Conservation (phyloP, 2,329 filamentous ascomycete genomes). For the Ophiostoma sp. region DNA sequence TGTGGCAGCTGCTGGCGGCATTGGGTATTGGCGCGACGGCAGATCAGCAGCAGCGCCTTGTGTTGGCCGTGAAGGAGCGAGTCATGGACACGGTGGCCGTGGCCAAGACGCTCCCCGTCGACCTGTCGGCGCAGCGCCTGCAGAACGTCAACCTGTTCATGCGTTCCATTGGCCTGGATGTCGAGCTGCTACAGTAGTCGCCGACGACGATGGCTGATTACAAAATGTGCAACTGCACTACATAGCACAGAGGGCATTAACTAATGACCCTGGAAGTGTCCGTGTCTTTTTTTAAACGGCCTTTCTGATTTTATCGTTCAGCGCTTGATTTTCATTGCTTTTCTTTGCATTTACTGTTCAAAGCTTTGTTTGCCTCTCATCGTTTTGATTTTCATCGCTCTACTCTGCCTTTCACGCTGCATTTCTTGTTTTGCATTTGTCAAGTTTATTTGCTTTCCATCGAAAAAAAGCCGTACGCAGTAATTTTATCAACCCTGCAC, state of each 20-base stretch:
- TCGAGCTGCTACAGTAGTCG: slow-evolving; percentile 62
- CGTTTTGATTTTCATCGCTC: background rate
- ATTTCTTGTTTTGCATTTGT: background rate
- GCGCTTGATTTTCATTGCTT: background rate
- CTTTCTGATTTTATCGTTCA: slow-evolving; percentile 25
- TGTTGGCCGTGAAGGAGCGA: slow-evolving; percentile 94
- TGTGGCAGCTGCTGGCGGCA: slow-evolving; percentile 96
- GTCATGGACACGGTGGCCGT: slow-evolving; percentile 93
- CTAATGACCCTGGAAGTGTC: slow-evolving; percentile 18
- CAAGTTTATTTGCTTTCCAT: background rate
- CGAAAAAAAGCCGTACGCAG: background rate
- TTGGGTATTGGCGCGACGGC: slow-evolving; percentile 91
- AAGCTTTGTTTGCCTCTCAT: background rate
- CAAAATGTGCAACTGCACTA: background rate
- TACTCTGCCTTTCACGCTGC: background rate
- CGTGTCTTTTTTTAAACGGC: slow-evolving; percentile 29
- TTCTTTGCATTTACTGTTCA: background rate
- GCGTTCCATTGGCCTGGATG: slow-evolving; percentile 97
- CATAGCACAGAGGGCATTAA: background rate
- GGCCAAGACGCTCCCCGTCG: slow-evolving; percentile 82
- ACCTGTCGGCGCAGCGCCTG: slow-evolving; percentile 79
- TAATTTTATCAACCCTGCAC: slow-evolving; percentile 3
- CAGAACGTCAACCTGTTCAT: slow-evolving; percentile 97
- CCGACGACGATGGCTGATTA: background rate
- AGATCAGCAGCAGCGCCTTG: slow-evolving; percentile 91